Conservation (phyloP, 2,329 filamentous ascomycete species). For the Trichoderma cornu-damae region DNA sequence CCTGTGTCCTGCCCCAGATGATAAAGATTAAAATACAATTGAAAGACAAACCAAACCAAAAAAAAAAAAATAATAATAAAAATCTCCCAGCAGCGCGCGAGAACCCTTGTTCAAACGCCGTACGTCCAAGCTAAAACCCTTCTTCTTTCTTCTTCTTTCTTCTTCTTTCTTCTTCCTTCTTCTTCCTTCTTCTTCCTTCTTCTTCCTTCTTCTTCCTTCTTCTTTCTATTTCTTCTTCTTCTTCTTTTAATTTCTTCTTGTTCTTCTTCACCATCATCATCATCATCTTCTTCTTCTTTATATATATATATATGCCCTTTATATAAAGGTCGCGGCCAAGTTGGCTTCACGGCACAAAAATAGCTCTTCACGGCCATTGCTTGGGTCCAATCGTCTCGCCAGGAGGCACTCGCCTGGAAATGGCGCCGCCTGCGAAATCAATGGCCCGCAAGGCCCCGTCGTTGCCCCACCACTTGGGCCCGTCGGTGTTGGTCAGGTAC, state of each 20-base stretch:
- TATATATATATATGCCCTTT: too few relatives aligned
- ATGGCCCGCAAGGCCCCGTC: constrained; percentile 42
- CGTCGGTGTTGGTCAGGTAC: constrained; percentile 50
- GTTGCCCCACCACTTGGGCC: constrained; percentile 62
- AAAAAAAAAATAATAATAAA: neutral
- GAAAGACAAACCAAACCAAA: neutral
- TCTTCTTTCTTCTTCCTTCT: constrained; percentile 1
- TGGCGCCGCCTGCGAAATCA: constrained; percentile 41
- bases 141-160: neutral
- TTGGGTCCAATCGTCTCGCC: constrained; percentile 50
- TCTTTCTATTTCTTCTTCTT: neutral
- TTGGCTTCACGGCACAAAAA: too few relatives aligned
- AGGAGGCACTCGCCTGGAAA: constrained; percentile 38
- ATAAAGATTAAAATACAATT: neutral
- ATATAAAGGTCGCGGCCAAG: too few relatives aligned
- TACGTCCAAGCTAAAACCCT: neutral
- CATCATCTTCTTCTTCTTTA: too few relatives aligned
- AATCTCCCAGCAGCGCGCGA: neutral
- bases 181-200: neutral
- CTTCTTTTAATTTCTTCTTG: constrained; percentile 1
- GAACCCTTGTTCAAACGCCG: constrained; percentile 9
- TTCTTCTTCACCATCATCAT: neutral
- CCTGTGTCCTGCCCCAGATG: constrained; percentile 8
- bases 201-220: neutral
- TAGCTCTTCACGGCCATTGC: constrained; percentile 43